Evolutionary conservation across 1,284 basidiomycete species (phyloP), one percentile per base, ranked within the genome.

Genomic region (Irpex sp.): DNA sequence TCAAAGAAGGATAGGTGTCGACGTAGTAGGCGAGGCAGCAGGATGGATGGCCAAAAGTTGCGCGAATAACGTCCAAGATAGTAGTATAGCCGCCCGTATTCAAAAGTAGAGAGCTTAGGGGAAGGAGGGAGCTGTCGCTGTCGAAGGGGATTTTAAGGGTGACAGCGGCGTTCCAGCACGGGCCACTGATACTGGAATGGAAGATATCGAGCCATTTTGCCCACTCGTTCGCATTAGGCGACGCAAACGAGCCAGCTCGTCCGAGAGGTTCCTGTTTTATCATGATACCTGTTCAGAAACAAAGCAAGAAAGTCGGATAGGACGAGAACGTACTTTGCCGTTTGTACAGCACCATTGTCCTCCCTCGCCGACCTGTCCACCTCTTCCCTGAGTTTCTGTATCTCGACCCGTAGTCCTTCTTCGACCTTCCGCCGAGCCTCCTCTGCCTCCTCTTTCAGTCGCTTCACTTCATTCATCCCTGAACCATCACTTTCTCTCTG

Each of bases 211-310:
- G 9, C 53, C 53, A 2, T 9, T 54, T n/a, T 66, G 59, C 2
- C 72, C 72, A 67, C 75, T 70, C 15, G 76, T 75, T 67, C 84
- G 87, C 83, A 92, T 91, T 49, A 92, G 80, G 63, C 89, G 79
- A 69, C 88, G 79, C 68, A 92, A 74, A 62, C 88, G 80, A 49
- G 83, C 81, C 31, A 92, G 79, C 68, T 90, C 88, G 51, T 78
- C 76, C 2, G 86, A 77, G 26, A 90, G 72, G 51, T 78, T 75
- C 68, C 88, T 90, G 65, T 36, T 60, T 43, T 4, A 26, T 21
- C 57, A 56, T 63, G 61, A 57, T 61, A 36, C 37, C 58, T 35
- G 39, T 58, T 26, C 26, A 26, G 26, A 35, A 54, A 8, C 65
- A 7, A 55, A 26, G 57, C 59, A 39, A 15, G 1, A 35, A 11